Percentiles rank a stretch among this genome's conserved stretches.
These are phyloP conservation scores for Apostasia ramifera DNA, from an alignment of 106 monocot genomes.

Conservation along the genomic window DNA sequence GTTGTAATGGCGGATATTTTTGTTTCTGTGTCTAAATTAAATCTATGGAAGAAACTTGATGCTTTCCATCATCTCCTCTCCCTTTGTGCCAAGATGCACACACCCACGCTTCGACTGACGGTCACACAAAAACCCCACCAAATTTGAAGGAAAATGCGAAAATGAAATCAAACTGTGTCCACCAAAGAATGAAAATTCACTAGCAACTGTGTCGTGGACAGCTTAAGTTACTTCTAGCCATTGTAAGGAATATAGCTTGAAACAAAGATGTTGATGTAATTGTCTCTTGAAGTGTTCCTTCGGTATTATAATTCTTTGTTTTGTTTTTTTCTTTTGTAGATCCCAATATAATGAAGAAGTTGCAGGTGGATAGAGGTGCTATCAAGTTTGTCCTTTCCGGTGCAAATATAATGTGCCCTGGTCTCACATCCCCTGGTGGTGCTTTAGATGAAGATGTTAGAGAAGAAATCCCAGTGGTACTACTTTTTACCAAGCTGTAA, in stretches of 20 bases:
- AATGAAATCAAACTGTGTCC: no score
- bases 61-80: no score
- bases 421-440: slow-evolving; percentile 93
- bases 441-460: slow-evolving; percentile 61
- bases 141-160: no score
- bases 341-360: slow-evolving; percentile 93
- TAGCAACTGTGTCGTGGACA: no score
- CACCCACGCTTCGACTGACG: no score
- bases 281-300: neutral
- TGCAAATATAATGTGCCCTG: slow-evolving; percentile 99
- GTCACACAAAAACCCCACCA: no score
- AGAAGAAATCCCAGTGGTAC: slow-evolving; percentile 87
- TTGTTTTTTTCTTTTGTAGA: slow-evolving; percentile 28
- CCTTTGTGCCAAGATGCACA: no score
- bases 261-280: neutral
- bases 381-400: slow-evolving; percentile 96
- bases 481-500: neutral
- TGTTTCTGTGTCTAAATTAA: no score
- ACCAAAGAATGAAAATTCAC: no score
- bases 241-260: neutral
- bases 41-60: no score
- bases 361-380: slow-evolving; percentile 95
- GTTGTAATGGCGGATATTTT: no score
- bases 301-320: neutral
- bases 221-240: neutral